phyloP scores from a whole-genome alignment of 2,329 filamentous ascomycete species.

The Myriosclerotinia curreyana region DNA sequence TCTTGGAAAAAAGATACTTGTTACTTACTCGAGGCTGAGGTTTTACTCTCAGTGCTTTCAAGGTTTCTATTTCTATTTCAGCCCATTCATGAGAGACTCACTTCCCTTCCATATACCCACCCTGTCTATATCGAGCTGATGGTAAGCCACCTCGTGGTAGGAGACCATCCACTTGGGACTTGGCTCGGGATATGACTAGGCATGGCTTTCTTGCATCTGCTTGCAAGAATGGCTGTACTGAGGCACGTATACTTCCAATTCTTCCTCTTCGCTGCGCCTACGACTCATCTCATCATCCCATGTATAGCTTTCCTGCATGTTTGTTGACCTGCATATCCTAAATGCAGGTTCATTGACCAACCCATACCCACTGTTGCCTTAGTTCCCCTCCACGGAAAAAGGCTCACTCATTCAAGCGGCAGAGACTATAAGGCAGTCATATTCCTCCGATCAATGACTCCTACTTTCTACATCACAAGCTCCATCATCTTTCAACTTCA shows the following conservation, averaged over 20 bases:
- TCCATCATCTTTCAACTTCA: slow-evolving; percentile 32
- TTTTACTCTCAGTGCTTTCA: slow-evolving; percentile 22
- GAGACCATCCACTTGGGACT: slow-evolving; percentile 35
- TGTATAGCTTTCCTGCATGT: slow-evolving; percentile 31
- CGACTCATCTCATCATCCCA: slow-evolving; percentile 31
- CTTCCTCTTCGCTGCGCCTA: slow-evolving; percentile 29
- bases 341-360: slow-evolving; percentile 26
- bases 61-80: slow-evolving; percentile 23
- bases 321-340: slow-evolving; percentile 35
- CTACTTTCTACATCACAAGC: slow-evolving; percentile 34
- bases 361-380: slow-evolving; percentile 34
- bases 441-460: slow-evolving; percentile 37
- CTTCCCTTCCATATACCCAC: slow-evolving; percentile 9
- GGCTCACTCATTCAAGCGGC: slow-evolving; percentile 26
- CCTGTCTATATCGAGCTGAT: slow-evolving; percentile 10
- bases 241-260: slow-evolving; percentile 26
- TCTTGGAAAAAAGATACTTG: slow-evolving; percentile 12
- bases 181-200: slow-evolving; percentile 23
- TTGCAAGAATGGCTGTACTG: slow-evolving; percentile 25
- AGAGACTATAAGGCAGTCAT: slow-evolving; percentile 39
- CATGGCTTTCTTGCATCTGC: slow-evolving; percentile 20
- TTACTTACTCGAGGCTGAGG: slow-evolving; percentile 22
- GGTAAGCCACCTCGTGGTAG: slow-evolving; percentile 25
- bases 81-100: slow-evolving; percentile 19
- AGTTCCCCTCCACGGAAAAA: slow-evolving; percentile 26